Base-by-base conservation (phyloP, 1,284 basidiomycete genomes). In the Apiotrichum sp. region DNA sequence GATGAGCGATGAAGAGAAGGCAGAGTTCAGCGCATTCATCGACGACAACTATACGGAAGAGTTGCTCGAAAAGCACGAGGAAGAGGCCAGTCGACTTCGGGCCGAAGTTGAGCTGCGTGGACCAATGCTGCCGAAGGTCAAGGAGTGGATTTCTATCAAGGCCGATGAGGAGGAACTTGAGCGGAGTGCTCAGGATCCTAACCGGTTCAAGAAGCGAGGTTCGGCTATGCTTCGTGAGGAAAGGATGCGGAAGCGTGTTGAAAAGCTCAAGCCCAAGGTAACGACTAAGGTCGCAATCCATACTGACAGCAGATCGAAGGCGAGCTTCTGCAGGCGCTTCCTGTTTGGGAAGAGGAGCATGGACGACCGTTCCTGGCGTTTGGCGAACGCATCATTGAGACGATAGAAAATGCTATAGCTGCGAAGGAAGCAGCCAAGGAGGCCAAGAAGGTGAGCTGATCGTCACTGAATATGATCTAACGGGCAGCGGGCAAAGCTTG, bases 201-300 rank as follows among this genome's bases (percentile, higher is more conserved):
- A 73, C 54, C 59, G 75, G 14, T 76, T 76, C 60, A 70, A 67
- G 53, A 69, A 68, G 48, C 61, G 74, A 86, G 81, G 89, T 82
- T 55, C 88, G 83, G 51, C 80, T 83, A 59, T 98, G 47, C 77
- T 98, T 47, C 81, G 90, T 47, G 95, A 99, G 76, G 95, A 98
- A 78, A 97, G 96, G 82, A 92, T 96, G 86, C 82, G 95, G 52
- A 98, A 97, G 76, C 80, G 93, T 10, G 91, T 99, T n/a, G 83
- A 83, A 61, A 88, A 90, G 70, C 87, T 96, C 77, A 98, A 97
- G 73, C 95, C 95, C 31, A 84, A 88, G 70, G 93, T 95, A 29
- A 13, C 40, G 47, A 1, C 7, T 10, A 42, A 11, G 6, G 29
- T 33, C n/a, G n/a, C n/a, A n/a, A n/a, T n/a, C n/a, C n/a, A n/a